Evolutionary conservation across 116 monocot genomes (phyloP).

Genomic region (Trichopus zeylanicus): DNA sequence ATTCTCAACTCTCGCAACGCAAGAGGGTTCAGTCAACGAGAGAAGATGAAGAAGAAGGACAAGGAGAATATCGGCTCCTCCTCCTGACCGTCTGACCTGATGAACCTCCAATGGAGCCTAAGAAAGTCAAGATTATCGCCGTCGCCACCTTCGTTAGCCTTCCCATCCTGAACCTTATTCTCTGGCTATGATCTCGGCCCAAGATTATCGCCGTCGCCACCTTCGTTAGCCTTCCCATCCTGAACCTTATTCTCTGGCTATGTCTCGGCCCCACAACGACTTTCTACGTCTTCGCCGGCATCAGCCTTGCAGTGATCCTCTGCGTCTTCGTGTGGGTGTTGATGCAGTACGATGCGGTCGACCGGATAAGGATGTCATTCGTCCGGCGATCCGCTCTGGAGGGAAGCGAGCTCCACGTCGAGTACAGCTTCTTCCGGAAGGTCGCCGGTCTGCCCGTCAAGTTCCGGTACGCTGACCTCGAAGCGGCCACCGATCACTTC

Average conservation of each 20-base stretch:
- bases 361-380: neutral
- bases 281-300: neutral
- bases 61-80: no score
- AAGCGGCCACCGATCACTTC: conserved; percentile 14
- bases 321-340: neutral
- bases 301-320: neutral
- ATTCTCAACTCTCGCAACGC: no score
- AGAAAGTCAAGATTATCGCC: neutral
- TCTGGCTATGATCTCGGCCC: neutral
- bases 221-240: neutral
- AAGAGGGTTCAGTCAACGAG: no score
- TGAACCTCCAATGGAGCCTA: no score
- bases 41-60: no score
- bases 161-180: neutral
- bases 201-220: neutral
- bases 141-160: neutral
- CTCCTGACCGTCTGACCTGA: no score
- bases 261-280: neutral
- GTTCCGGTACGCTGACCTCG: conserved; percentile 10
- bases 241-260: neutral
- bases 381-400: neutral
- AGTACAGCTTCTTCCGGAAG: conserved; percentile 12
- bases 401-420: conserved; percentile 5
- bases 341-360: neutral
- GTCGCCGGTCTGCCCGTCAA: conserved; percentile 11